Conservation (phyloP, 2,329 filamentous ascomycete genomes). For the Fusarium sp. region DNA sequence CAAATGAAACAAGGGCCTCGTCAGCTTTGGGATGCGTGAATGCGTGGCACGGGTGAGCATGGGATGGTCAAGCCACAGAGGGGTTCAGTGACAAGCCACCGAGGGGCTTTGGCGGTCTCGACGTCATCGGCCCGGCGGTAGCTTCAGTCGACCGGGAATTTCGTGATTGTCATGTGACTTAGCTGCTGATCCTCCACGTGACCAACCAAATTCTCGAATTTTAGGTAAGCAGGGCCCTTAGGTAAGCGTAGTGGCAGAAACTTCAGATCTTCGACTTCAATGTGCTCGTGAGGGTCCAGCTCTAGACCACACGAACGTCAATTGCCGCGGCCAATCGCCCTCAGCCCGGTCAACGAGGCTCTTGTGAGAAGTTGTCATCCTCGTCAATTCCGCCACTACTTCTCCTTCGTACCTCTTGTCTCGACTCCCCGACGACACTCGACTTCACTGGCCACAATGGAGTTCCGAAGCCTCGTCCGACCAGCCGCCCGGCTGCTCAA, state of each 20-base stretch:
- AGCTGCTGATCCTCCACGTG: not conserved
- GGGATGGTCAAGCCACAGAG: slow-evolving; percentile 32
- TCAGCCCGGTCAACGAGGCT: slow-evolving; percentile 31
- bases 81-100: slow-evolving; percentile 24
- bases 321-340: slow-evolving; percentile 40
- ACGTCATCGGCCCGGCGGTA: slow-evolving; percentile 37
- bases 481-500: slow-evolving; percentile 48
- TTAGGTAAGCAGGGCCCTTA: slow-evolving; percentile 15
- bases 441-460: slow-evolving; percentile 43
- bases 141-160: not conserved
- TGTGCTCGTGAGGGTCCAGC: slow-evolving; percentile 27
- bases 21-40: slow-evolving; percentile 29
- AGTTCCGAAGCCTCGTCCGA: slow-evolving; percentile 48
- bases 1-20: slow-evolving; percentile 42
- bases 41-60: slow-evolving; percentile 23
- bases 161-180: slow-evolving; percentile 25
- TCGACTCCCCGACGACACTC: slow-evolving; percentile 10
- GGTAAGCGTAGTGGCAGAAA: slow-evolving; percentile 40
- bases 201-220: accelerated
- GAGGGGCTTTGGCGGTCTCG: slow-evolving; percentile 28
- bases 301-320: slow-evolving; percentile 35
- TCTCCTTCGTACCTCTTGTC: not conserved
- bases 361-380: slow-evolving; percentile 6
- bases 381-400: not conserved
- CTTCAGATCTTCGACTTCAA: slow-evolving; percentile 39